Conservation (phyloP, 164 flowering plant species). For the Buxus sempervirens region DNA sequence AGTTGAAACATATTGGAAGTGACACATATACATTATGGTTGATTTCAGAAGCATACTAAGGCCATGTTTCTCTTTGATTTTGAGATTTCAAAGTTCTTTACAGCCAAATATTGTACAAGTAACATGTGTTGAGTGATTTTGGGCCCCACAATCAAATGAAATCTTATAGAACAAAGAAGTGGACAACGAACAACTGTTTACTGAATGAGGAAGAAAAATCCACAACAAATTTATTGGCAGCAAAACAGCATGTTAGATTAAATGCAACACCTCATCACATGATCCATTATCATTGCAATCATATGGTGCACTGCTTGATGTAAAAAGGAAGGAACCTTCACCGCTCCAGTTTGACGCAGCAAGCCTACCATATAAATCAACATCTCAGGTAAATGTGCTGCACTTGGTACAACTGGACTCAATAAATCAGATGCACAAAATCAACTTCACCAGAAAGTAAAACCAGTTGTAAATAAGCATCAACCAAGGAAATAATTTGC, state of each 20-base stretch:
- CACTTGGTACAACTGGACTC: not conserved
- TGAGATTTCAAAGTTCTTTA: too few relatives aligned
- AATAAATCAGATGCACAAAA: not conserved
- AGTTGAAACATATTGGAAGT: too few relatives aligned
- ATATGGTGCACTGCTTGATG: constrained; percentile 89
- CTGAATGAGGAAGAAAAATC: not conserved
- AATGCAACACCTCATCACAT: constrained; percentile 76
- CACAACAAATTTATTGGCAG: constrained; percentile 3
- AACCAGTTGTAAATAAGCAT: not conserved
- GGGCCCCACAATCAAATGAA: too few relatives aligned
- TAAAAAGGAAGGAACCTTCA: constrained; percentile 82
- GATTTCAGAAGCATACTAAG: too few relatives aligned
- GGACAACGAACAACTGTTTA: not conserved
- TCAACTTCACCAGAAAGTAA: not conserved
- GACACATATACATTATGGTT: too few relatives aligned
- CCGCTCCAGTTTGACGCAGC: constrained; percentile 89
- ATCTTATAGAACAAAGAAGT: not conserved
- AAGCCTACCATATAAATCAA: constrained; percentile 36
- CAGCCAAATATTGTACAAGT: too few relatives aligned
- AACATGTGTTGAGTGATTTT: too few relatives aligned
- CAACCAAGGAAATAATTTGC: not conserved
- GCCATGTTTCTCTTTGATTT: too few relatives aligned
- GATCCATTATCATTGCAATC: constrained; percentile 81
- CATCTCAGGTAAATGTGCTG: not conserved
- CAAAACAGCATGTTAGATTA: constrained; percentile 9